These are phyloP conservation scores for Cordyceps tenuipes DNA, from an alignment of 2,329 filamentous ascomycete species.

Conservation along the genomic window DNA sequence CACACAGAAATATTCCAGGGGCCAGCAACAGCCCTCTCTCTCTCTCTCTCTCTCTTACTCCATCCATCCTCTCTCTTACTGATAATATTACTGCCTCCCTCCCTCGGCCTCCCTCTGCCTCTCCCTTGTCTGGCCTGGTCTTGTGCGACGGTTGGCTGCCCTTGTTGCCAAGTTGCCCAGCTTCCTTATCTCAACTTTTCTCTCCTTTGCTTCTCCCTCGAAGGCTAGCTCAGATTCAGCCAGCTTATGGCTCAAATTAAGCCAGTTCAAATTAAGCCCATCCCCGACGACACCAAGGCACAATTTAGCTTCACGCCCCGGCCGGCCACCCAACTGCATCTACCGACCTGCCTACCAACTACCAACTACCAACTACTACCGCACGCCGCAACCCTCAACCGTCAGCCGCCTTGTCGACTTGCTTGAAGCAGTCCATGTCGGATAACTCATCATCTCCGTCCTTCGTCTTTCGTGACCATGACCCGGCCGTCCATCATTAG, in stretches of 20 bases:
- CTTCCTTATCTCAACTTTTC: background rate
- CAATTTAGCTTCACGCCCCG: slow-evolving; percentile 1
- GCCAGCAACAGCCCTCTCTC: background rate
- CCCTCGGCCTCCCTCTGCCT: background rate
- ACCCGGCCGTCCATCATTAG: slow-evolving; percentile 52
- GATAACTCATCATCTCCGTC: background rate
- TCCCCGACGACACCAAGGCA: background rate
- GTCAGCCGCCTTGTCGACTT: too few relatives aligned
- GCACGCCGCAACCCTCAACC: too few relatives aligned
- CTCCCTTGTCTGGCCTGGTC: background rate
- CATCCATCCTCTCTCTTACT: background rate
- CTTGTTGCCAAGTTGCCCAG: background rate
- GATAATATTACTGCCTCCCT: too few relatives aligned
- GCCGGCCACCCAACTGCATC: slow-evolving; percentile 3
- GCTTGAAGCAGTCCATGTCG: too few relatives aligned
- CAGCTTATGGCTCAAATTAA: background rate
- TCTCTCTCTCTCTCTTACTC: background rate
- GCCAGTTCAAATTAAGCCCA: background rate
- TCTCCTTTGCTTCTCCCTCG: background rate
- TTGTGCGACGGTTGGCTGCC: background rate
- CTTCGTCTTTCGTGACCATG: slow-evolving; percentile 32
- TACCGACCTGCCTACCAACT: too few relatives aligned
- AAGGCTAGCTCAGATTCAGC: too few relatives aligned
- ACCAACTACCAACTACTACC: too few relatives aligned
- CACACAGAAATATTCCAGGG: too few relatives aligned